Evolutionary conservation across 1,284 basidiomycete species (phyloP), one percentile per base, ranked within the genome.

Genomic region (Pterulicium gracile): DNA sequence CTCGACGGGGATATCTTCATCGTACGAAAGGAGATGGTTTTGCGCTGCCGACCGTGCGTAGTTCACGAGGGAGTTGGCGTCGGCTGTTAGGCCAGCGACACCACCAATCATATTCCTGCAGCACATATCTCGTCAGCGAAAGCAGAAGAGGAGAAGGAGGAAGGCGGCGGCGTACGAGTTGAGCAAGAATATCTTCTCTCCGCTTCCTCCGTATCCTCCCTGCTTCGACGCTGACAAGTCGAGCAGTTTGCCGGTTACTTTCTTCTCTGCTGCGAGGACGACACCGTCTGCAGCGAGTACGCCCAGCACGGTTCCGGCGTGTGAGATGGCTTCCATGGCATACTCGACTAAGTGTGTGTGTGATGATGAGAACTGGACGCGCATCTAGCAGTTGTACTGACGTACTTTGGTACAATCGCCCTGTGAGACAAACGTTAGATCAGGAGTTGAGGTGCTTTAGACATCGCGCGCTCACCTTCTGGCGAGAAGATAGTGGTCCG

Each of bases 221-320:
- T 89, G 90, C 62, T 93, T 92, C 46, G 79, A 74, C 43, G 77
- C 75, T 21, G 86, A 85, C 36, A 92, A 74, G 67, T 98, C 95
- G 49, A 98, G 77, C 41, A 98, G 79, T 67, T 98, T 98, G 43
- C 93, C 93, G 0, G 96, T 98, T 35, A 98, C 93, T 68, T 96
- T 96, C 81, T 98, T 98, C 75, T 98, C 95, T 4, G 95, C 95
- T 0, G 93, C 95, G n/a, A 98, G 75, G 2, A 98, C 93, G 32
- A 98, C 89, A 1, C 96, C 95, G 55, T 94, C 91, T 60, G 88
- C 91, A 17, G 92, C 90, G n/a, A 96, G 75, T 47, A 97, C 86
- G 35, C 92, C 93, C 22, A 98, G 79, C 40, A 96, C 92, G 13
- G 93, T 94, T 52, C 94, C 94, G 21, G 93, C 94, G 58, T 95